Conservation (phyloP, 1,284 basidiomycete species). For the Meira miltonrushii region DNA sequence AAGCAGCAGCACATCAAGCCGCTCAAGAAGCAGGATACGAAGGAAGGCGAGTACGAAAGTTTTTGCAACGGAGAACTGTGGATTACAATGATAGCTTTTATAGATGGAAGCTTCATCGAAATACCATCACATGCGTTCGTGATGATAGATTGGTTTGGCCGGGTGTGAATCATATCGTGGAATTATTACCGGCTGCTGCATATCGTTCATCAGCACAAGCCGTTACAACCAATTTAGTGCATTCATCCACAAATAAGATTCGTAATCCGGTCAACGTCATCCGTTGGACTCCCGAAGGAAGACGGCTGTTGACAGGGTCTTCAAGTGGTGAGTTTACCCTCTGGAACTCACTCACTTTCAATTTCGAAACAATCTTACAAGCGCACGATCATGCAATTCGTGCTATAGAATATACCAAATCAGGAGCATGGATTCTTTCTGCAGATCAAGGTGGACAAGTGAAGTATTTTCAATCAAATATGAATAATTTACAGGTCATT, state of each 20-base stretch:
- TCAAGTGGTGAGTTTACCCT: slow-evolving; percentile 96
- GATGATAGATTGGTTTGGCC: slow-evolving; percentile 10
- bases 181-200: slow-evolving; percentile 87
- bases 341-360: slow-evolving; percentile 98
- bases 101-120: slow-evolving; percentile 71
- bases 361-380: slow-evolving; percentile 97
- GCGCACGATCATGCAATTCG: slow-evolving; percentile 93
- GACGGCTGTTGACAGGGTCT: slow-evolving; percentile 86
- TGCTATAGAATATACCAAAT: slow-evolving; percentile 80
- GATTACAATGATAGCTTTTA: slow-evolving; percentile 86
- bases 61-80: slow-evolving; percentile 83
- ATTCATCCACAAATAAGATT: slow-evolving; percentile 97
- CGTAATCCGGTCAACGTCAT: slow-evolving; percentile 94
- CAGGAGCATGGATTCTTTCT: slow-evolving; percentile 82
- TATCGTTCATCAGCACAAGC: slow-evolving; percentile 85
- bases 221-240: slow-evolving; percentile 88
- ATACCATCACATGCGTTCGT: slow-evolving; percentile 14
- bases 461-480: slow-evolving; percentile 97
- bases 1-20: slow-evolving; percentile 63
- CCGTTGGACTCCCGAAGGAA: slow-evolving; percentile 90
- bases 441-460: slow-evolving; percentile 88
- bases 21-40: slow-evolving; percentile 53
- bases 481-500: slow-evolving; percentile 95
- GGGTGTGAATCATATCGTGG: slow-evolving; percentile 8
- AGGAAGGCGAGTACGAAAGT: slow-evolving; percentile 77